Evolutionary conservation across 345 rosid species (phyloP).

Genomic region (Orychophragmus violaceus): DNA sequence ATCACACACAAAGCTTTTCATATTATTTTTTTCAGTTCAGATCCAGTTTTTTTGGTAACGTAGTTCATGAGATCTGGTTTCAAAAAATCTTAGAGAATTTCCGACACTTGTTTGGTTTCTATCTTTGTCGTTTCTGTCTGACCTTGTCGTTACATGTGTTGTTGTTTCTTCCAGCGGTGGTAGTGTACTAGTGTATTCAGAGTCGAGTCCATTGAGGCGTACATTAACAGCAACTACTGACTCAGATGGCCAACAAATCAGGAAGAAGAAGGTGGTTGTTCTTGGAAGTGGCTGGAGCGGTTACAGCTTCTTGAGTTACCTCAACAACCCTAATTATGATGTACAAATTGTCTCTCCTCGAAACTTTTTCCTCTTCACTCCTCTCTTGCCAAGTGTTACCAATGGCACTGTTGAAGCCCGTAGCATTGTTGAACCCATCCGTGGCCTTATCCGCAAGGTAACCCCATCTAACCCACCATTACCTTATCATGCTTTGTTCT

Average conservation of each 20-base stretch:
- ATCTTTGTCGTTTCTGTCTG: background rate
- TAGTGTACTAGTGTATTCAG: conserved; percentile 43
- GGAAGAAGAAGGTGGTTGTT: conserved; percentile 70
- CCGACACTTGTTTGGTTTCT: background rate
- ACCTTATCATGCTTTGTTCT: background rate
- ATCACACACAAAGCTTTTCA: no score
- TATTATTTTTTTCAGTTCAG: background rate
- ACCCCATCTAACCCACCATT: background rate
- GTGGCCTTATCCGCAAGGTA: conserved; percentile 54
- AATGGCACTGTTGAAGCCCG: conserved; percentile 86
- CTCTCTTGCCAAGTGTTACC: conserved; percentile 75
- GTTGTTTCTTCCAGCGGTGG: conserved; percentile 41
- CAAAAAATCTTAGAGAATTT: background rate
- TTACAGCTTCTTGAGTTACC: conserved; percentile 56
- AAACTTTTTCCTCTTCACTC: conserved; percentile 78
- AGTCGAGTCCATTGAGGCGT: conserved; percentile 27
- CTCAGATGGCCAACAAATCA: conserved; percentile 10
- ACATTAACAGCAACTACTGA: conserved; percentile 8
- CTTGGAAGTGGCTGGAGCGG: conserved; percentile 88
- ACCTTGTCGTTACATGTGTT: background rate
- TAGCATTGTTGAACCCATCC: conserved; percentile 79
- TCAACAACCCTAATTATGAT: conserved; percentile 50
- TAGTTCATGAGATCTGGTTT: background rate
- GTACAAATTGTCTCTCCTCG: conserved; percentile 72
- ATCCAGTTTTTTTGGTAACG: background rate